Evolutionary conservation across 306 rosid species (phyloP), one percentile per base, ranked within the genome.

Genomic region (Gynostemma pentaphyllum): DNA sequence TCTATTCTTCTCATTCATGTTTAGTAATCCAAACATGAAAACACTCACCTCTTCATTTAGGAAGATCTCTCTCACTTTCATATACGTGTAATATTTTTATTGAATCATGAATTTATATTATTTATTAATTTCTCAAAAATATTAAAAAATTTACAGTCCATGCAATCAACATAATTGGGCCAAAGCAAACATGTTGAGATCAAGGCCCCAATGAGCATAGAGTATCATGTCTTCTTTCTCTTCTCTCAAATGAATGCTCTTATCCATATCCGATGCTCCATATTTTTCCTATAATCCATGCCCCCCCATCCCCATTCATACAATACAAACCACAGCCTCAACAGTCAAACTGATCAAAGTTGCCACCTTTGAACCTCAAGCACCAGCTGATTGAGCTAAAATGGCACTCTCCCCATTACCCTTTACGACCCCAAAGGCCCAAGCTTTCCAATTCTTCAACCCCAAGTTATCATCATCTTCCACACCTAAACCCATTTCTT

Each of bases 361-460:
- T 39, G 21, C 66, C 66, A 39, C 9, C 34, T 39, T n/a, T 40
- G 22, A 7, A 34, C n/a, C 46, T 56, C 44, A 22, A 48, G 29
- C 37, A 7, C 26, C 42, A 3, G 11, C 45, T 4, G 27, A 56
- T 34, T 21, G 34, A 60, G 15, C 66, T 60, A 65, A 71, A 75
- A 87, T 91, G 98, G 83, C 92, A 11, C 37, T 70, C 74, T 77
- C 86, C 22, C 39, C 78, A 49, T 68, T 85, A 39, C 40, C 68
- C 42, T 44, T 68, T 70, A 30, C 83, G 22, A 71, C 75, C 45
- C 59, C 80, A 68, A 77, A 46, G 36, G 29, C 69, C 36, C 45
- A 48, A 12, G 8, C 67, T 61, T 61, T 9, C 55, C 71, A 32
- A 63, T 9, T n/a, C 51, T 74, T 44, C 29, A 49, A 26, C 23